phyloP scores from a whole-genome alignment of 2,329 filamentous ascomycete genomes.

The Coniochaeta ligniaria region DNA sequence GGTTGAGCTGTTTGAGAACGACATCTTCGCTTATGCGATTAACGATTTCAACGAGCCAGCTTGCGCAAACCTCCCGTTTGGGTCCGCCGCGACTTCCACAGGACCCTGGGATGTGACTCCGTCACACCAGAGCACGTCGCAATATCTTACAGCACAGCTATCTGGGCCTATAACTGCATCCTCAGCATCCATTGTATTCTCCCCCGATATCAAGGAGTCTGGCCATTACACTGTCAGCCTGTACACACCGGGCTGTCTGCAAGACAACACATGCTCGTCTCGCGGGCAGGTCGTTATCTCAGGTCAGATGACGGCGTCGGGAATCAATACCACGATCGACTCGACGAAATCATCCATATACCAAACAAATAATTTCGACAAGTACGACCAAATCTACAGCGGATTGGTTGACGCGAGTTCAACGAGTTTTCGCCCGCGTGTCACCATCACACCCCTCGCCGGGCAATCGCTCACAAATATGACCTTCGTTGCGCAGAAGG shows the following conservation, averaged over 20 bases:
- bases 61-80: conserved; percentile 59
- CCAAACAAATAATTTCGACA: conserved; percentile 94
- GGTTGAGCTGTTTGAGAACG: conserved; percentile 79
- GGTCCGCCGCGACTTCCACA: conserved; percentile 60
- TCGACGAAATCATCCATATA: conserved; percentile 48
- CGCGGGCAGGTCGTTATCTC: conserved; percentile 81
- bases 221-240: conserved; percentile 89
- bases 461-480: conserved; percentile 56
- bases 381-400: conserved; percentile 88
- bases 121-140: conserved; percentile 61
- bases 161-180: conserved; percentile 46
- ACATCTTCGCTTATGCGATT: conserved; percentile 80
- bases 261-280: conserved; percentile 67
- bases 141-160: conserved; percentile 69
- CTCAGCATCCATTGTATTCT: conserved; percentile 66
- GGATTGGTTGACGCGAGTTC: conserved; percentile 74
- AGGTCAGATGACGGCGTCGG: conserved; percentile 53
- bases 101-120: conserved; percentile 69
- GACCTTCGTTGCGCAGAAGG: conserved; percentile 81
- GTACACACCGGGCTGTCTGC: conserved; percentile 84
- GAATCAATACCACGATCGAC: conserved; percentile 39
- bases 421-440: conserved; percentile 66
- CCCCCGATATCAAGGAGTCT: conserved; percentile 77
- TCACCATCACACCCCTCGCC: conserved; percentile 66
- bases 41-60: conserved; percentile 81